phyloP scores from a whole-genome alignment of 108 stramenopile genomes.

The Nitzschia palea region DNA sequence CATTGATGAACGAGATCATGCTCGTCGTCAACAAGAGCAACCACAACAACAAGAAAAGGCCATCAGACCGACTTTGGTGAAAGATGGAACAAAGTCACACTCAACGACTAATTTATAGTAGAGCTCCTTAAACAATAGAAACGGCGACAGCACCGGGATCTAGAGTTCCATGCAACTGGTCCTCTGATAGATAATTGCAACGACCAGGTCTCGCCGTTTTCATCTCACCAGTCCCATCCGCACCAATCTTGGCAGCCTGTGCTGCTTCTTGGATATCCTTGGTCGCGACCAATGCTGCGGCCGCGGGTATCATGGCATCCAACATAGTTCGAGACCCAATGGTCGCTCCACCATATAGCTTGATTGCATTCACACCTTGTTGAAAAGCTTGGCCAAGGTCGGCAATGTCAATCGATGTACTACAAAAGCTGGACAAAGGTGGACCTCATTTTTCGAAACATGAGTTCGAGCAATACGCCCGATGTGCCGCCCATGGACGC shows the following conservation, averaged over 20 bases:
- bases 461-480: constrained; percentile 90
- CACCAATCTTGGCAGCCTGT: constrained; percentile 74
- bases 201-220: constrained; percentile 86
- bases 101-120: neutral
- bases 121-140: constrained; percentile 81
- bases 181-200: constrained; percentile 90
- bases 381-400: constrained; percentile 72
- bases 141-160: constrained; percentile 98
- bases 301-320: constrained; percentile 91
- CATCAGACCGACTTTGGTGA: no score
- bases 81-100: neutral
- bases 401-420: constrained; percentile 45
- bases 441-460: constrained; percentile 85
- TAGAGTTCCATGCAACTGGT: constrained; percentile 81
- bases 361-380: constrained; percentile 86
- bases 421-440: constrained; percentile 24
- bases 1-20: constrained; percentile 17
- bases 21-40: constrained; percentile 12
- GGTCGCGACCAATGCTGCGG: constrained; percentile 39
- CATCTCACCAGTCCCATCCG: constrained; percentile 89
- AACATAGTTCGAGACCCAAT: constrained; percentile 95
- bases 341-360: constrained; percentile 91
- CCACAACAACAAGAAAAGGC: no score
- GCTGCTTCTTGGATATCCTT: constrained; percentile 54
- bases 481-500: constrained; percentile 95